Evolutionary conservation across 129 eudicot species (phyloP).

Genomic region (Arctium lappa): DNA sequence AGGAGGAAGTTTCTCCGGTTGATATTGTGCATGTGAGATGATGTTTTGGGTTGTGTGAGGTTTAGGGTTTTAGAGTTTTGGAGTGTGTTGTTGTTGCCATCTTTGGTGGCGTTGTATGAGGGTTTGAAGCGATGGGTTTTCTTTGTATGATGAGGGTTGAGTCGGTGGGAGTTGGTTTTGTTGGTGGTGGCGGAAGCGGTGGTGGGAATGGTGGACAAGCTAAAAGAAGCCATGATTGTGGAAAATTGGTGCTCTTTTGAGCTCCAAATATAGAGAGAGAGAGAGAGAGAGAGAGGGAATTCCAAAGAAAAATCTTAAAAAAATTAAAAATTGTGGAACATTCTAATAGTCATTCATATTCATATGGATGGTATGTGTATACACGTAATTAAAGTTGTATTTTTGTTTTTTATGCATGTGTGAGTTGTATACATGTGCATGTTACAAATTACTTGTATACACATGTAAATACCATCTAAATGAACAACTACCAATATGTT

Average conservation of each 20-base stretch:
- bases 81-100: neutral
- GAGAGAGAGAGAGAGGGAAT: too few relatives aligned
- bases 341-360: too few relatives aligned
- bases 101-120: neutral
- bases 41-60: neutral
- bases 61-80: neutral
- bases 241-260: neutral
- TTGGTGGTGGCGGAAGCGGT: too few relatives aligned
- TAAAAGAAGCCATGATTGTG: conserved; percentile 2
- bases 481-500: too few relatives aligned
- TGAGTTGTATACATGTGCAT: too few relatives aligned
- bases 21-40: neutral
- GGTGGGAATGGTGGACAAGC: neutral
- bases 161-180: neutral
- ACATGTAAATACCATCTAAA: too few relatives aligned
- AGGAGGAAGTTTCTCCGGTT: conserved; percentile 12
- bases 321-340: too few relatives aligned
- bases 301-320: too few relatives aligned
- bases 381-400: too few relatives aligned
- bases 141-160: neutral
- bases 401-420: too few relatives aligned
- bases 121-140: neutral
- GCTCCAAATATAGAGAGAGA: neutral
- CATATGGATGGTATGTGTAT: too few relatives aligned
- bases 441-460: too few relatives aligned